Evolutionary conservation across 2,329 filamentous ascomycete genomes (phyloP).

Genomic region (Claviceps citrina): DNA sequence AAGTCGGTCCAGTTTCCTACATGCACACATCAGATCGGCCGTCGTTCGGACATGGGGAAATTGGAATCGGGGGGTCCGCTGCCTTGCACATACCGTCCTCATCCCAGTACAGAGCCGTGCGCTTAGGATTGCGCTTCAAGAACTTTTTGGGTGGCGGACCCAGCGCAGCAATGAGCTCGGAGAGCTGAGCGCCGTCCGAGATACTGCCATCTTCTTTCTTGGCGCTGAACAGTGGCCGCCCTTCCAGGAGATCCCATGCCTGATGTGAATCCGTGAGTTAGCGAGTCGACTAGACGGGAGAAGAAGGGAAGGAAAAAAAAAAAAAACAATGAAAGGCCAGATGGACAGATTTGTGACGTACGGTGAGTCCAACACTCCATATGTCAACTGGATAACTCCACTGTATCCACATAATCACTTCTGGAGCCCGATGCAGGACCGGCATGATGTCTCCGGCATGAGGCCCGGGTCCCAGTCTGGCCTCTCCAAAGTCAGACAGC

Average conservation of each 20-base stretch:
- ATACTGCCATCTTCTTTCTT: neutral
- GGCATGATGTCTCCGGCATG: constrained; percentile 17
- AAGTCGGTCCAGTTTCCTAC: neutral
- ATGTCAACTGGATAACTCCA: neutral
- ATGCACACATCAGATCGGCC: no score
- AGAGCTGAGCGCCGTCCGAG: neutral
- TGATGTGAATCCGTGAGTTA: no score
- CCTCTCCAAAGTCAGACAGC: neutral
- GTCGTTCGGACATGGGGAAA: no score
- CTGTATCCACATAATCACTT: neutral
- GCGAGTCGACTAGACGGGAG: no score
- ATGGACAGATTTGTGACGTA: neutral
- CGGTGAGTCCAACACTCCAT: neutral
- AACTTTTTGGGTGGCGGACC: neutral
- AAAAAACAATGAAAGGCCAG: neutral
- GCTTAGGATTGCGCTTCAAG: neutral
- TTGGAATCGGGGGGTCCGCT: neutral
- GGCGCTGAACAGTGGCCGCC: neutral
- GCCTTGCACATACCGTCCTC: neutral
- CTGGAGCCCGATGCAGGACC: neutral
- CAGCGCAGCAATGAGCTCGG: neutral
- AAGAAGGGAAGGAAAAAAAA: no score
- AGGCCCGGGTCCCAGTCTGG: constrained; percentile 4
- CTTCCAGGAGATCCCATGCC: neutral
- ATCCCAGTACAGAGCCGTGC: neutral